Conservation (phyloP, 2,329 filamentous ascomycete species). For the Biscogniauxia mediterranea region DNA sequence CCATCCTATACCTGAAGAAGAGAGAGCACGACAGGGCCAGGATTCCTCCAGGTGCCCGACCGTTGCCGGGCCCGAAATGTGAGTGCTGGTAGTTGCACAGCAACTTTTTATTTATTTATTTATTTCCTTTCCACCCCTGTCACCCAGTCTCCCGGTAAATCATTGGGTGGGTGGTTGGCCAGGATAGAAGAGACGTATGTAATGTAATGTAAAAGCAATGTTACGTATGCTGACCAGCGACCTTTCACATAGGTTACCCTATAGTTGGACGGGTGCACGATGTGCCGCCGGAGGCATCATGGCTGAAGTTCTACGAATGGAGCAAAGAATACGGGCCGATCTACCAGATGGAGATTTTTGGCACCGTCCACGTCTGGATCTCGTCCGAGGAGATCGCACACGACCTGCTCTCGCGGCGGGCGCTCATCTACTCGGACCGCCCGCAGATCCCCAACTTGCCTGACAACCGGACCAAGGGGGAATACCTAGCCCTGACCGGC, state of each 20-base stretch:
- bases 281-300: constrained; percentile 40
- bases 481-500: constrained; percentile 46
- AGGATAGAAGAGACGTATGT: too few species aligned
- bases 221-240: constrained; percentile 9
- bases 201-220: neutral
- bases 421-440: constrained; percentile 46
- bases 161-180: too few species aligned
- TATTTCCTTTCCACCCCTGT: neutral
- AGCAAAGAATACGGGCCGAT: constrained; percentile 45
- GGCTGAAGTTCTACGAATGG: constrained; percentile 50
- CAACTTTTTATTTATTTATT: neutral
- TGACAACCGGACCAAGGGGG: constrained; percentile 45
- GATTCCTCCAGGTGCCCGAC: constrained; percentile 26
- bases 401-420: constrained; percentile 42
- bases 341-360: constrained; percentile 46
- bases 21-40: constrained; percentile 15
- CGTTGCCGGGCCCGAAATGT: constrained; percentile 31
- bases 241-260: constrained; percentile 35
- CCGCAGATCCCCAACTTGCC: constrained; percentile 47
- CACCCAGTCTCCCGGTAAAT: too few species aligned
- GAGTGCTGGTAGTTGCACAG: constrained; percentile 9
- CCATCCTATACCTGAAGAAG: constrained; percentile 16
- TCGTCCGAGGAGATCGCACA: constrained; percentile 44
- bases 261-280: constrained; percentile 46
- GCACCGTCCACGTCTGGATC: constrained; percentile 47